Conservation (phyloP, 257 asterid species). For the Solanum boliviense region DNA sequence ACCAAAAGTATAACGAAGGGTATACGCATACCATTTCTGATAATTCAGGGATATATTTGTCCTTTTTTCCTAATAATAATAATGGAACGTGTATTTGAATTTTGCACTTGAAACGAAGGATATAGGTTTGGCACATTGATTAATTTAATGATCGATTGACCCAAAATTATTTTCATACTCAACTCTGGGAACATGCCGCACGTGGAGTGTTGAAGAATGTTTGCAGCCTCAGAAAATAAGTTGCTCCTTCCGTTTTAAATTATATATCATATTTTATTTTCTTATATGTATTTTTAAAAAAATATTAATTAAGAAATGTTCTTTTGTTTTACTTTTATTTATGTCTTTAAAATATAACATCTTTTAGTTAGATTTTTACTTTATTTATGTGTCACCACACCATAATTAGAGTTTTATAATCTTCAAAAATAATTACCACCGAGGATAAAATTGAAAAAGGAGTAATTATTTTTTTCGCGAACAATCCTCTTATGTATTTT, state of each 20-base stretch:
- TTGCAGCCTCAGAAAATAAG: background rate
- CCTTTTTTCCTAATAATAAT: too few relatives aligned
- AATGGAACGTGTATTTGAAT: background rate
- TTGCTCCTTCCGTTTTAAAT: background rate
- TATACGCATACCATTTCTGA: too few relatives aligned
- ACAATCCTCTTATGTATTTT: background rate
- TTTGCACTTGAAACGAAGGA: background rate
- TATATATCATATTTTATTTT: background rate
- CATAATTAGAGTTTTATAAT: background rate
- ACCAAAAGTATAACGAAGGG: too few relatives aligned
- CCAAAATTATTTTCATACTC: background rate
- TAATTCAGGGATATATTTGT: too few relatives aligned
- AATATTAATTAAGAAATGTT: background rate
- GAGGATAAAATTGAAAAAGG: too few relatives aligned
- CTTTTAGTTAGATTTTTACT: background rate
- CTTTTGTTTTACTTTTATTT: background rate
- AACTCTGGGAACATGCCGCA: background rate
- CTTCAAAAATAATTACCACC: background rate
- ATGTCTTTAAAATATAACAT: background rate
- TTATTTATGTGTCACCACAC: background rate
- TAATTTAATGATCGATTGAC: background rate
- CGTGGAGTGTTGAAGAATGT: conserved; percentile 11
- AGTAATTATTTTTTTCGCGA: background rate
- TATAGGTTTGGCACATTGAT: background rate
- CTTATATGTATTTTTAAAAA: background rate